phyloP scores from a whole-genome alignment of 2,329 filamentous ascomycete genomes.

The Nannizziopsis barbatae region DNA sequence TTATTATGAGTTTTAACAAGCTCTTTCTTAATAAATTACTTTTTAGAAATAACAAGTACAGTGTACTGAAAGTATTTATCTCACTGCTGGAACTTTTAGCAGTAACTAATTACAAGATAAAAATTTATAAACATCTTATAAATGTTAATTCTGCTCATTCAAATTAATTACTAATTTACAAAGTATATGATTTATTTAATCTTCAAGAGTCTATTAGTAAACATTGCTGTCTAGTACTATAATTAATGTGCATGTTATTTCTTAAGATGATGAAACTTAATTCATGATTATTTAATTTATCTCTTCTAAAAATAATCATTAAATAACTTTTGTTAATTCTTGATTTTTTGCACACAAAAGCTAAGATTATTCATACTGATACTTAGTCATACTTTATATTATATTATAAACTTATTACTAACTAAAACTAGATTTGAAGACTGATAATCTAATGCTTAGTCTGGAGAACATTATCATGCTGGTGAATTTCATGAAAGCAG shows the following conservation, averaged over 20 bases:
- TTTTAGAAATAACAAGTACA: conserved; percentile 21
- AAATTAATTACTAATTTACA: conserved; percentile 1
- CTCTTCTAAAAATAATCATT: conserved; percentile 9
- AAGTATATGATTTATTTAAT: conserved; percentile 9
- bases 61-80: conserved; percentile 15
- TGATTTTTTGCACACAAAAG: conserved; percentile 11
- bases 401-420: too few species aligned
- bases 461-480: conserved; percentile 7
- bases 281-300: conserved; percentile 18
- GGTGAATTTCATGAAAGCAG: conserved; percentile 1
- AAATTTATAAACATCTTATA: conserved; percentile 5
- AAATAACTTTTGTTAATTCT: conserved; percentile 9
- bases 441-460: conserved; percentile 7
- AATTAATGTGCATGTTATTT: conserved; percentile 23
- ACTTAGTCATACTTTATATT: too few species aligned
- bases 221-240: conserved; percentile 24
- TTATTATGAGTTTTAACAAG: background rate
- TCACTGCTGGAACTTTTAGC: background rate
- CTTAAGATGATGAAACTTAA: conserved; percentile 25
- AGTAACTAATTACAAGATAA: background rate
- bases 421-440: conserved; percentile 7
- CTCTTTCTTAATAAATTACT: background rate
- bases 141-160: conserved; percentile 3
- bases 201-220: conserved; percentile 12
- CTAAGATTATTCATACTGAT: conserved; percentile 8